Evolutionary conservation across 192 early-diverging fungal species (phyloP).

Genomic region (Coemansia sp.): DNA sequence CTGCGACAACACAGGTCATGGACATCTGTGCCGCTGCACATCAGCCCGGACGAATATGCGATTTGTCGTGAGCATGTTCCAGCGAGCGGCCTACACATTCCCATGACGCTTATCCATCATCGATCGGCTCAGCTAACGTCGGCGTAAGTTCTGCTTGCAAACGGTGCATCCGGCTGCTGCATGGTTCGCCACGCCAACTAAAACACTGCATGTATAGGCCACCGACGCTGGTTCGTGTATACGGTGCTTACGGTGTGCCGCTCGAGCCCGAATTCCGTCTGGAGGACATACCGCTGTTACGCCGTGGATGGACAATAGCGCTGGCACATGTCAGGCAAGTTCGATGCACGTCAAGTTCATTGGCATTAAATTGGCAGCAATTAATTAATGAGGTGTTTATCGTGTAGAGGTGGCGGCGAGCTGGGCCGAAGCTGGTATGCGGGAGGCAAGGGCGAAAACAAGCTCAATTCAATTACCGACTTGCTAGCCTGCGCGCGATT

Average conservation of each 20-base stretch:
- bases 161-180: no score
- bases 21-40: conserved; percentile 30
- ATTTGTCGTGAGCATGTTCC: conserved; percentile 21
- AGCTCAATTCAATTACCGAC: conserved; percentile 70
- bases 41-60: conserved; percentile 21
- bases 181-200: no score
- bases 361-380: not conserved
- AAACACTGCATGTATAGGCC: conserved; percentile 18
- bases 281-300: conserved; percentile 70
- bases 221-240: conserved; percentile 63
- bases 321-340: conserved; percentile 68
- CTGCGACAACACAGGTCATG: conserved; percentile 18
- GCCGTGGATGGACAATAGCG: conserved; percentile 76
- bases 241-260: conserved; percentile 77
- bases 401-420: conserved; percentile 68
- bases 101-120: conserved; percentile 63
- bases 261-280: conserved; percentile 73
- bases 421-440: conserved; percentile 76
- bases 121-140: conserved; percentile 23
- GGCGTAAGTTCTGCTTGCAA: conserved; percentile 4
- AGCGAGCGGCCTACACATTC: conserved; percentile 48
- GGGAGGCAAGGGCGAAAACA: conserved; percentile 64
- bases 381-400: not conserved
- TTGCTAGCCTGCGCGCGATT: conserved; percentile 64
- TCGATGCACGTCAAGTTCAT: not conserved